These are phyloP conservation scores for Eucalyptus erythrocorys DNA, from an alignment of 345 rosid genomes.

Conservation along the genomic window DNA sequence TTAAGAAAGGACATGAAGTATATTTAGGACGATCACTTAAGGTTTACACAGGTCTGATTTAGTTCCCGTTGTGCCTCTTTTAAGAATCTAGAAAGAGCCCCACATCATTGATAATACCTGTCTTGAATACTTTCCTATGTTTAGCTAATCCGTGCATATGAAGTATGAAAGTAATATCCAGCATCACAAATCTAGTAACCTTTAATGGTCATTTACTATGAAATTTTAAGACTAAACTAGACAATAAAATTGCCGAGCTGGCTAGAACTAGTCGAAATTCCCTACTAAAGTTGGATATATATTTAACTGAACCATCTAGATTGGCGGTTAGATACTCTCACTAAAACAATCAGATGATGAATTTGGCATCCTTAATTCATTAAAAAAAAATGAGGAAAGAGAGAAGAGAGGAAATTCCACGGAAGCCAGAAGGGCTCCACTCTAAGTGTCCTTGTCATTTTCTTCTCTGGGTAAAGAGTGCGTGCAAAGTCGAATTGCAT, in stretches of 20 bases:
- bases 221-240: neutral
- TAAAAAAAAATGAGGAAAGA: neutral
- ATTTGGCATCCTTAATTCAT: neutral
- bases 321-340: neutral
- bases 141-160: neutral
- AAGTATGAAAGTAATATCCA: neutral
- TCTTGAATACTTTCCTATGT: neutral
- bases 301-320: neutral
- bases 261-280: neutral
- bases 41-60: neutral
- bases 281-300: neutral
- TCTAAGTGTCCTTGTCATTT: neutral
- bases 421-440: neutral
- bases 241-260: neutral
- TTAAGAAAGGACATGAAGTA: neutral
- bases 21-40: neutral
- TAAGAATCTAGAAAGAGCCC: neutral
- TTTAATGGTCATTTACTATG: neutral
- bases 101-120: neutral
- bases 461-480: neutral
- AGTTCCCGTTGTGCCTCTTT: neutral
- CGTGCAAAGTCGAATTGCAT: neutral
- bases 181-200: neutral
- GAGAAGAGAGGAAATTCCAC: neutral
- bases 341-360: neutral